Evolutionary conservation across 78 protist species (phyloP), one percentile per base, ranked within the genome.

Genomic region (Tieghemostelium lacteum): DNA sequence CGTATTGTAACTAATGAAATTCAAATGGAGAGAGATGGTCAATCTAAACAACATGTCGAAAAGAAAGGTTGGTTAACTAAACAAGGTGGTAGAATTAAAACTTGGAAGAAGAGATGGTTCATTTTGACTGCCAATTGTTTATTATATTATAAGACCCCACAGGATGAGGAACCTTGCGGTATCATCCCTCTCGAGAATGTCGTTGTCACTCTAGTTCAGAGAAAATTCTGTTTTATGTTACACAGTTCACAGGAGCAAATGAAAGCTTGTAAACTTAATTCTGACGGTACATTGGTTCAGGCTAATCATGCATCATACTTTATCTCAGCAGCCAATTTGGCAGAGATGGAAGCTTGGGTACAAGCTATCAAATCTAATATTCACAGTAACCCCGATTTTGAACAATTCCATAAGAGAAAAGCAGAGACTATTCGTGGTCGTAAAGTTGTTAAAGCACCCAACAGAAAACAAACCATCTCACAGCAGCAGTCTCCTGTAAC

Each of bases 51-150:
- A 29, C 85, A 70, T 33, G 92, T 80, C 26, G 95, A 92, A 31
- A 78, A 83, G 87, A 92, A 92, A 39, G 95, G 95, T 66, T 92
- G 95, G 95, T 70, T 92, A 45, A 92, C 92, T 17, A 92, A 92
- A 45, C 93, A 83, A 67, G 95, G 95, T 42, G 95, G 95, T 29
- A 36, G 88, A 34, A 75, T 93, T 87, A 93, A 93, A 26, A 93
- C 95, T 24, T 93, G 95, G 95, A 93, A 93, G 54, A 65, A 85
- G 29, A 66, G 95, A 42, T 93, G 95, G 95, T 93, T 93, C 76
- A 86, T 72, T 12, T 66, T 93, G 34, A 67, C 74, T 8, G 80
- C 91, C 78, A 93, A 93, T 52, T 73, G 86, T 42, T 45, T 93
- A 40, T 78, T 87, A 55, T 93, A 93, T 72, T 93, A 69, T 36